Evolutionary conservation across 2,329 filamentous ascomycete species (phyloP).

Genomic region (Alternaria sp.): DNA sequence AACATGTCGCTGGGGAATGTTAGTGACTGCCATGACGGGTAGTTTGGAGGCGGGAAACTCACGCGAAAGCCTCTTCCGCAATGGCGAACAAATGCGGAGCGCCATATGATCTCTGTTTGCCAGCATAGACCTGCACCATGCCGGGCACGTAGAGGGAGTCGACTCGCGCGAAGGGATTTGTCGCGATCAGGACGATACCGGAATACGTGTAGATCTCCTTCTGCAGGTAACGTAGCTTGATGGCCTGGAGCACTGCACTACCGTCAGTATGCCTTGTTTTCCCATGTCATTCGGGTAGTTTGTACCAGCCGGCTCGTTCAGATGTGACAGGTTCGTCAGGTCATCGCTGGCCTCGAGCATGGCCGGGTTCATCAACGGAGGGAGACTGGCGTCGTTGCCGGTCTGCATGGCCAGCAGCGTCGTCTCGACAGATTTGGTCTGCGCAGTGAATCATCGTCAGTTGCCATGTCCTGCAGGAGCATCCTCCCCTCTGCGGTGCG

Average conservation of each 20-base stretch:
- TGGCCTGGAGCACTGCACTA: constrained; percentile 86
- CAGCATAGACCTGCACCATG: constrained; percentile 99
- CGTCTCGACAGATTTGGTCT: constrained; percentile 83
- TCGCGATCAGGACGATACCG: constrained; percentile 97
- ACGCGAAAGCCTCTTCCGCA: constrained; percentile 98
- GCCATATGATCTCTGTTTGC: constrained; percentile 94
- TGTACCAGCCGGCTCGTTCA: constrained; percentile 96
- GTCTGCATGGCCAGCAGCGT: constrained; percentile 78
- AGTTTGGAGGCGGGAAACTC: constrained; percentile 51
- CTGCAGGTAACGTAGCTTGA: constrained; percentile 94
- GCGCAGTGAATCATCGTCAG: constrained; percentile 31
- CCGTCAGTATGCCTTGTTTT: constrained; percentile 37
- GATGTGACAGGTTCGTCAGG: constrained; percentile 93
- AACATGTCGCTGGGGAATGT: constrained; percentile 81
- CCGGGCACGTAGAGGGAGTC: constrained; percentile 98
- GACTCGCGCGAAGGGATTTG: constrained; percentile 96
- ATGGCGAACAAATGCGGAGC: constrained; percentile 98
- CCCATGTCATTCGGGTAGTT: neutral
- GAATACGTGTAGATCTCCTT: constrained; percentile 99
- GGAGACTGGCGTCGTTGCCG: constrained; percentile 78
- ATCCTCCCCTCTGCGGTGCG: neutral
- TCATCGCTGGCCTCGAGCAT: constrained; percentile 99
- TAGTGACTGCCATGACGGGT: constrained; percentile 20
- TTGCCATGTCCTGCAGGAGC: neutral
- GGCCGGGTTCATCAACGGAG: constrained; percentile 95